A percentile compares a stretch with the other conserved stretches of the same genome.
phyloP scores from a whole-genome alignment of 2,329 filamentous ascomycete species.

The Hyphodiscus sp. region DNA sequence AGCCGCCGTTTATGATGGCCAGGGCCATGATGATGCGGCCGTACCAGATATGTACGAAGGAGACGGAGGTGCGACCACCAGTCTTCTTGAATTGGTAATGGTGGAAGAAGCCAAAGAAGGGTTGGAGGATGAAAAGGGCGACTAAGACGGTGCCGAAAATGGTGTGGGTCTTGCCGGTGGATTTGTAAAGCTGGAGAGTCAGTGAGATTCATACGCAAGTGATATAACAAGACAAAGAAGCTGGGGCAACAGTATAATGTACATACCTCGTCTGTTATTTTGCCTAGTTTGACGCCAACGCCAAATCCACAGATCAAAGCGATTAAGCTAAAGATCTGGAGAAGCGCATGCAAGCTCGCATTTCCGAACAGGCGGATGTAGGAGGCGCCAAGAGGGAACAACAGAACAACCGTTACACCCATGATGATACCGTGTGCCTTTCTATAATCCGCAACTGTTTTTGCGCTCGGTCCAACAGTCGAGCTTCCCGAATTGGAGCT shows the following conservation, averaged over 20 bases:
- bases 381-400: constrained; percentile 55
- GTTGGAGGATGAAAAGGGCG: constrained; percentile 49
- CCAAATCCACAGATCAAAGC: constrained; percentile 56
- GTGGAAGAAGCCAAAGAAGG: constrained; percentile 50
- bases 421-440: constrained; percentile 53
- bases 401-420: constrained; percentile 49
- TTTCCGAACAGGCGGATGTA: constrained; percentile 53
- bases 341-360: constrained; percentile 43
- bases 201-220: constrained; percentile 11
- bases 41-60: constrained; percentile 56
- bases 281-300: constrained; percentile 45
- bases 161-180: constrained; percentile 40
- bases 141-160: constrained; percentile 50
- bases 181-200: constrained; percentile 41
- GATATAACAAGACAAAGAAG: not conserved
- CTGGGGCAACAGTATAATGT: constrained; percentile 3
- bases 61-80: constrained; percentile 42
- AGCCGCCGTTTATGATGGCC: constrained; percentile 56
- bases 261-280: constrained; percentile 38
- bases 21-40: constrained; percentile 51
- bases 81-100: constrained; percentile 46
- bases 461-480: not conserved
- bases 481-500: not conserved
- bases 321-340: constrained; percentile 48
- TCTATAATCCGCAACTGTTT: constrained; percentile 10